Evolutionary conservation across 768 basidiomycete genomes (phyloP).

Genomic region (Boletus subparvulus): DNA sequence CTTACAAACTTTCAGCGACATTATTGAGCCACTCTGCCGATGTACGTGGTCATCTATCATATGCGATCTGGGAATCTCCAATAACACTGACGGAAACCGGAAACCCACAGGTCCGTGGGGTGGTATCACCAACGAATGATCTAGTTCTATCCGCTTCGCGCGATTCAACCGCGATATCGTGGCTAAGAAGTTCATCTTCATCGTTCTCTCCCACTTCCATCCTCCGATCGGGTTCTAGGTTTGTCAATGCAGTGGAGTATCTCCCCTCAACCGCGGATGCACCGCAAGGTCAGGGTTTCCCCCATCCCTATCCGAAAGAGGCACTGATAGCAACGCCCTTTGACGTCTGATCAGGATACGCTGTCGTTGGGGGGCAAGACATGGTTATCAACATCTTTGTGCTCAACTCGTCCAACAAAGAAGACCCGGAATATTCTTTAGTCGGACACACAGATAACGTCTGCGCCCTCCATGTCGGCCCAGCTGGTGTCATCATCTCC

Average conservation of each 20-base stretch:
- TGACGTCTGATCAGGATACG: slow-evolving; percentile 57
- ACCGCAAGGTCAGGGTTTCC: slow-evolving; percentile 56
- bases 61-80: not conserved
- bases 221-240: slow-evolving; percentile 66
- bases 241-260: slow-evolving; percentile 81
- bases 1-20: slow-evolving; percentile 76
- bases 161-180: slow-evolving; percentile 87
- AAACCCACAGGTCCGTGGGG: slow-evolving; percentile 69
- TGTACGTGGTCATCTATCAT: slow-evolving; percentile 43
- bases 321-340: not conserved
- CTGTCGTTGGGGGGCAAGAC: slow-evolving; percentile 88
- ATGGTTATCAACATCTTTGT: slow-evolving; percentile 83
- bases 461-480: slow-evolving; percentile 74
- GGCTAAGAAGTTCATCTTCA: slow-evolving; percentile 56
- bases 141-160: slow-evolving; percentile 88
- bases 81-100: slow-evolving; percentile 20
- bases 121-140: slow-evolving; percentile 72
- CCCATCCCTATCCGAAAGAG: not conserved
- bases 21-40: slow-evolving; percentile 70
- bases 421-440: slow-evolving; percentile 79
- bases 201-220: slow-evolving; percentile 56
- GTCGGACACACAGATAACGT: slow-evolving; percentile 91
- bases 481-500: slow-evolving; percentile 77
- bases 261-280: slow-evolving; percentile 66
- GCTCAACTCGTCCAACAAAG: slow-evolving; percentile 49